phyloP scores from a whole-genome alignment of 768 basidiomycete genomes.

The Russula emetica region DNA sequence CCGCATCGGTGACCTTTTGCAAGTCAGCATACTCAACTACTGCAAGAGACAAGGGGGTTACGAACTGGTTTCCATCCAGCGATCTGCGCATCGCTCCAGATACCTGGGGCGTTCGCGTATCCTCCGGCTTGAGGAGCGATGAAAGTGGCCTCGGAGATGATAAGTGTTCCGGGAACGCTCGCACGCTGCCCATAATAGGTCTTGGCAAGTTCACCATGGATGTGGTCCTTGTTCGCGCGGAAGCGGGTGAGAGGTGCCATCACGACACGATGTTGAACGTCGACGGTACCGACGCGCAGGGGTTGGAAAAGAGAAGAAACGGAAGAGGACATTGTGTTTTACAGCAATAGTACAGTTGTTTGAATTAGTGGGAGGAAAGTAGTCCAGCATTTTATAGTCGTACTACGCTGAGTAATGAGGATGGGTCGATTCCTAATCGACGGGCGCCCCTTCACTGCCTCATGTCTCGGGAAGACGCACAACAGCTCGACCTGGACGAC shows the following conservation, averaged over 20 bases:
- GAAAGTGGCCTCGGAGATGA: constrained; percentile 55
- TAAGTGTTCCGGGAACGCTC: constrained; percentile 46
- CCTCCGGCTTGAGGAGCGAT: constrained; percentile 51
- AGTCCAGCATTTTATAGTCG: background rate
- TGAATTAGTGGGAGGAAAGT: background rate
- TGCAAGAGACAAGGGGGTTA: background rate
- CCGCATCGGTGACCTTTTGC: constrained; percentile 50
- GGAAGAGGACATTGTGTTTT: constrained; percentile 7
- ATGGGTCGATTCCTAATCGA: background rate
- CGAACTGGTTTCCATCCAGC: constrained; percentile 45
- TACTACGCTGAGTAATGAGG: background rate
- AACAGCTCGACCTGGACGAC: constrained; percentile 26
- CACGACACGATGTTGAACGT: constrained; percentile 48
- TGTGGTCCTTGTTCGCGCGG: constrained; percentile 38
- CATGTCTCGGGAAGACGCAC: background rate
- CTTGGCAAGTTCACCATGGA: constrained; percentile 37
- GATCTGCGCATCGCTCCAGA: constrained; percentile 59
- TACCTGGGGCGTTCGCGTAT: constrained; percentile 50
- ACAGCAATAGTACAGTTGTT: background rate
- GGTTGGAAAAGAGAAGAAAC: constrained; percentile 42
- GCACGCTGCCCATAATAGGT: constrained; percentile 51
- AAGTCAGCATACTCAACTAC: background rate
- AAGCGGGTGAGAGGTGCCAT: constrained; percentile 51
- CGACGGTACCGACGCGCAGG: constrained; percentile 41
- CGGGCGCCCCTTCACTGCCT: too few relatives aligned